These are phyloP conservation scores for Phytophthora crassamura DNA, from an alignment of 352 stramenopile species.

Conservation along the genomic window DNA sequence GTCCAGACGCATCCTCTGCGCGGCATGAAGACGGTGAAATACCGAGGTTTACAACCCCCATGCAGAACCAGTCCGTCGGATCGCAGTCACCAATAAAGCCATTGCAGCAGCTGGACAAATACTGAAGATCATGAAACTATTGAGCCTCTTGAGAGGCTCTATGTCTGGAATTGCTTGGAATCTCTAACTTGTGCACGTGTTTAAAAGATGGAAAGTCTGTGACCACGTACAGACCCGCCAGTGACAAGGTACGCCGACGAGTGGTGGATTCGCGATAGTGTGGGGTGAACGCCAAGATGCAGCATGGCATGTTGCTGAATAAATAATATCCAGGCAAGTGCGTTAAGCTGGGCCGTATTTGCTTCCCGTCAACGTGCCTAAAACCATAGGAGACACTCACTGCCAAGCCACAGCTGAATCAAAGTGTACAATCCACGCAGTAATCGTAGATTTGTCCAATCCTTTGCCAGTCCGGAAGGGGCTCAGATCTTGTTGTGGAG, in stretches of 20 bases:
- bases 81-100: conserved; percentile 34
- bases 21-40: conserved; percentile 8
- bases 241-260: conserved; percentile 26
- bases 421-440: too few relatives aligned
- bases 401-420: too few relatives aligned
- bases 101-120: conserved; percentile 33
- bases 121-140: conserved; percentile 14
- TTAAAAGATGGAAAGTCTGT: conserved; percentile 22
- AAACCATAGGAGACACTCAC: not conserved
- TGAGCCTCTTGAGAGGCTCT: conserved; percentile 4
- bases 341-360: conserved; percentile 10
- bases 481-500: conserved; percentile 17
- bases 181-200: not conserved
- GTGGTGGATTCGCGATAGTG: conserved; percentile 15
- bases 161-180: conserved; percentile 28
- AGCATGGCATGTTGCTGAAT: conserved; percentile 40
- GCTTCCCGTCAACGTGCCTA: conserved; percentile 22
- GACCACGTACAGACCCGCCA: conserved; percentile 24
- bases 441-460: conserved; percentile 19
- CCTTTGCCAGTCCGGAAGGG: conserved; percentile 27
- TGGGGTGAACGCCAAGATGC: conserved; percentile 12
- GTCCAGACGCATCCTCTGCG: not conserved
- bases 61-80: conserved; percentile 22
- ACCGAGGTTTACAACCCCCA: not conserved
- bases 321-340: conserved; percentile 20